phyloP scores from a whole-genome alignment of 176 grass and related monocot genomes.

The Aechmea fasciata region DNA sequence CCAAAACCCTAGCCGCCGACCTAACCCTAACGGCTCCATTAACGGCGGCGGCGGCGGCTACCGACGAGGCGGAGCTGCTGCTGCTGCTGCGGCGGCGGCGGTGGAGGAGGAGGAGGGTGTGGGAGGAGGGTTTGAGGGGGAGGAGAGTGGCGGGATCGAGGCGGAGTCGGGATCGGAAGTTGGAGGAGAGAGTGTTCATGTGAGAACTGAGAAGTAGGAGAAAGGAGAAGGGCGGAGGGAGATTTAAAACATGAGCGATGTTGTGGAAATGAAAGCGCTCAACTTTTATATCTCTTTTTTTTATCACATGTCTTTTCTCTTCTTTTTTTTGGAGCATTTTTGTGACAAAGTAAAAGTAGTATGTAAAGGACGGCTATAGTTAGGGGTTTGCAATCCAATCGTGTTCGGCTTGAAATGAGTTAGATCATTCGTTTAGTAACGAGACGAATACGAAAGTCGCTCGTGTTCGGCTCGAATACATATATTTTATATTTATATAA shows the following conservation, averaged over 20 bases:
- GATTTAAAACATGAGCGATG: too few relatives aligned
- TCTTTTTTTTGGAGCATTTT: too few relatives aligned
- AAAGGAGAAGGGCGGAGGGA: not conserved
- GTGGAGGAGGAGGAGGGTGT: constrained; percentile 30
- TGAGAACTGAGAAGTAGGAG: not conserved
- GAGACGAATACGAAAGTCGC: too few relatives aligned
- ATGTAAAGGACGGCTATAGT: too few relatives aligned
- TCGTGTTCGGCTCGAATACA: too few relatives aligned
- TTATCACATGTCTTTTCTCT: too few relatives aligned
- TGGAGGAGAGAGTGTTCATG: constrained; percentile 33
- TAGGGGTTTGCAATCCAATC: too few relatives aligned
- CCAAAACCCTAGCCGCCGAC: constrained; percentile 14
- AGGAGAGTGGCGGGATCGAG: constrained; percentile 25
- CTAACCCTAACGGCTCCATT: constrained; percentile 21
- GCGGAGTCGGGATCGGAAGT: constrained; percentile 18
- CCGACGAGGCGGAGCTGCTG: not conserved
- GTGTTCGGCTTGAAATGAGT: too few relatives aligned
- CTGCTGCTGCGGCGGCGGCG: not conserved
- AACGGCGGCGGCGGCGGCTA: not conserved
- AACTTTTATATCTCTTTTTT: too few relatives aligned
- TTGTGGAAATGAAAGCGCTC: not conserved
- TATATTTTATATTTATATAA: too few relatives aligned
- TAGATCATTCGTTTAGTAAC: too few relatives aligned
- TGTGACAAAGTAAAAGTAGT: too few relatives aligned
- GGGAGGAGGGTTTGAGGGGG: constrained; percentile 32